A percentile compares a stretch with the other conserved stretches of the same genome.
Evolutionary conservation across 371 early-diverging fungal genomes (phyloP).

Genomic region (Umbelopsis sp.): DNA sequence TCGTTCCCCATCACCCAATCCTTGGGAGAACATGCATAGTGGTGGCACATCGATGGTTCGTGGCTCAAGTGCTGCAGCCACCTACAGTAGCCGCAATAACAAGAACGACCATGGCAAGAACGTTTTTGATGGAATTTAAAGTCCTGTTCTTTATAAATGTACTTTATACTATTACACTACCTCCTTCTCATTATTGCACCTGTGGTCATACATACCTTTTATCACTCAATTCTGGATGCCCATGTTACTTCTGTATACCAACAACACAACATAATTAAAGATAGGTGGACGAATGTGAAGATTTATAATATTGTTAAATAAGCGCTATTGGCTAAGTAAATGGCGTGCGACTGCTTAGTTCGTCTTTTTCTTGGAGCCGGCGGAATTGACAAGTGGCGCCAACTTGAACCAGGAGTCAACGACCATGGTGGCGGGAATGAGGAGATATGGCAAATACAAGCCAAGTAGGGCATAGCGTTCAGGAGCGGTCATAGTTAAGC

Average conservation of each 20-base stretch:
- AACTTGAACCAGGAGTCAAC: constrained; percentile 40
- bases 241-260: no score
- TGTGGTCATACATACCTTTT: not conserved
- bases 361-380: not conserved
- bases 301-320: no score
- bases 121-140: constrained; percentile 8
- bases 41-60: constrained; percentile 2
- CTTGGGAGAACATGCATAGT: constrained; percentile 13
- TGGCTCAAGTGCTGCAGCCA: constrained; percentile 1
- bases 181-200: not conserved
- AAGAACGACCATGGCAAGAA: not conserved
- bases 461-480: constrained; percentile 46
- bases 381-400: not conserved
- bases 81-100: not conserved
- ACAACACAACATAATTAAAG: no score
- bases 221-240: no score
- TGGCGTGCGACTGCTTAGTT: not conserved
- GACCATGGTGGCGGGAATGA: constrained; percentile 56
- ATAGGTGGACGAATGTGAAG: no score
- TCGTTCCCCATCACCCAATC: constrained; percentile 37
- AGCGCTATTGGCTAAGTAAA: no score
- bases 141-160: not conserved
- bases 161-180: not conserved
- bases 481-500: constrained; percentile 24
- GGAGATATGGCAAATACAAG: constrained; percentile 62